Evolutionary conservation across 1,139 yeast species (phyloP).

Genomic region (Candida anutae): DNA sequence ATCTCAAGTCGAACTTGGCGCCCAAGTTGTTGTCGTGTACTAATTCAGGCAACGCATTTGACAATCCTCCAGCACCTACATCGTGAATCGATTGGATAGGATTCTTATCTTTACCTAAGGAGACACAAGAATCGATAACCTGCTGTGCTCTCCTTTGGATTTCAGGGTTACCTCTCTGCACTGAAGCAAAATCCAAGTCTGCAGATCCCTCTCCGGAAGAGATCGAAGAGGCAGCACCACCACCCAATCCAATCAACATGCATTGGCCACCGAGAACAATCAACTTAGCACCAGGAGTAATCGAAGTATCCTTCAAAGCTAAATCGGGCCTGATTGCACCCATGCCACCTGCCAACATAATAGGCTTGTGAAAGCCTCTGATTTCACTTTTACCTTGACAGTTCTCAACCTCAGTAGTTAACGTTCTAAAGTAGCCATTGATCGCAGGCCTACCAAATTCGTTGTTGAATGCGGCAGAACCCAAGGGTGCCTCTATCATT

Average conservation of each 20-base stretch:
- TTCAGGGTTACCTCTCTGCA: conserved; percentile 98
- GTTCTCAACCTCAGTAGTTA: conserved; percentile 71
- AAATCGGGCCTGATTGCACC: conserved; percentile 93
- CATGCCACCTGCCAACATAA: conserved; percentile 99
- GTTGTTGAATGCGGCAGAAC: conserved; percentile 96
- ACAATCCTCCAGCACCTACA: conserved; percentile 99
- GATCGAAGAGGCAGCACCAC: conserved; percentile 97
- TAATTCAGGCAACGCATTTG: conserved; percentile 94
- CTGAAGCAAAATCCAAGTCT: conserved; percentile 95
- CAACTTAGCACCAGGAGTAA: conserved; percentile 87
- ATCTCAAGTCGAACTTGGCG: conserved; percentile 86
- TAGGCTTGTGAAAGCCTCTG: conserved; percentile 98
- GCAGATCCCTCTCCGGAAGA: conserved; percentile 95
- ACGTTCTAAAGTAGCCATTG: conserved; percentile 92
- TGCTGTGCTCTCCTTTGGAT: conserved; percentile 99
- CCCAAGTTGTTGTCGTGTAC: conserved; percentile 97
- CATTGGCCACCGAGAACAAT: conserved; percentile 97
- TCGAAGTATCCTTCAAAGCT: conserved; percentile 78
- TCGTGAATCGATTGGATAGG: conserved; percentile 97
- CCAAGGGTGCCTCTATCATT: conserved; percentile 96
- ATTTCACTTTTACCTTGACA: conserved; percentile 59
- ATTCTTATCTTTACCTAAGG: conserved; percentile 61
- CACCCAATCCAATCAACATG: conserved; percentile 99
- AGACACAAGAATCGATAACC: conserved; percentile 90
- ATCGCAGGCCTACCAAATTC: conserved; percentile 99